phyloP scores from a whole-genome alignment of 805 yeast species.

The Millerozyma miso region DNA sequence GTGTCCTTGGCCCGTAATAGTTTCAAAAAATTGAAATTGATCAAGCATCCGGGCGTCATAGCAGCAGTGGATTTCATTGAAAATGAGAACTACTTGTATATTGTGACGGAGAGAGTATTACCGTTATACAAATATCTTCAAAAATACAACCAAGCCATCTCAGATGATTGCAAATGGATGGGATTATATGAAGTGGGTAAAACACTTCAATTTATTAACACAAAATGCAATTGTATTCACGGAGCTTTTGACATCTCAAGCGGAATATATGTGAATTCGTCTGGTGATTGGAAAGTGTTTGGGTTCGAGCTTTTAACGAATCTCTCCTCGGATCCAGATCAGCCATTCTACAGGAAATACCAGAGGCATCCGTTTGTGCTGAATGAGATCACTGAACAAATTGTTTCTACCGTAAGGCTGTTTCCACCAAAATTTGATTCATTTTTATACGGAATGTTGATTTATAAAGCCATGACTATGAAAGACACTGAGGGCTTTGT shows the following conservation, averaged over 20 bases:
- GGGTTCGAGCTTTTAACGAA: slow-evolving; percentile 71
- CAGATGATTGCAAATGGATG: slow-evolving; percentile 39
- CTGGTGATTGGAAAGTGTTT: slow-evolving; percentile 81
- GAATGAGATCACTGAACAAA: slow-evolving; percentile 41
- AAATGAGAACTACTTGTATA: slow-evolving; percentile 50
- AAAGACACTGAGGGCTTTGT: slow-evolving; percentile 5
- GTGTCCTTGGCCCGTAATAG: slow-evolving; percentile 33
- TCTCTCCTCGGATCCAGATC: slow-evolving; percentile 42
- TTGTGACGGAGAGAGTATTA: slow-evolving; percentile 63
- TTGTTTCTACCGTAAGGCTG: slow-evolving; percentile 36
- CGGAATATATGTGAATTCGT: slow-evolving; percentile 57
- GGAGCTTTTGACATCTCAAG: slow-evolving; percentile 52
- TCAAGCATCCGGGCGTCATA: slow-evolving; percentile 69
- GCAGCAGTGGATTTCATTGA: slow-evolving; percentile 61
- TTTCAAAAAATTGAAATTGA: slow-evolving; percentile 45
- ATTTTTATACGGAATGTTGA: slow-evolving; percentile 56
- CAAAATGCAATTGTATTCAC: slow-evolving; percentile 55
- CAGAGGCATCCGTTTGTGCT: slow-evolving; percentile 35
- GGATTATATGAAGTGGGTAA: slow-evolving; percentile 55
- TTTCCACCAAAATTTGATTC: slow-evolving; percentile 55
- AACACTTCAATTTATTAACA: slow-evolving; percentile 55
- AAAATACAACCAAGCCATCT: slow-evolving; percentile 20
- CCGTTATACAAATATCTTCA: slow-evolving; percentile 45
- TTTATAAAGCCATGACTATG: slow-evolving; percentile 41
- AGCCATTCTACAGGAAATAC: slow-evolving; percentile 38